Base-by-base conservation (phyloP, 1,284 basidiomycete species). In the Tranzscheliella williamsii region DNA sequence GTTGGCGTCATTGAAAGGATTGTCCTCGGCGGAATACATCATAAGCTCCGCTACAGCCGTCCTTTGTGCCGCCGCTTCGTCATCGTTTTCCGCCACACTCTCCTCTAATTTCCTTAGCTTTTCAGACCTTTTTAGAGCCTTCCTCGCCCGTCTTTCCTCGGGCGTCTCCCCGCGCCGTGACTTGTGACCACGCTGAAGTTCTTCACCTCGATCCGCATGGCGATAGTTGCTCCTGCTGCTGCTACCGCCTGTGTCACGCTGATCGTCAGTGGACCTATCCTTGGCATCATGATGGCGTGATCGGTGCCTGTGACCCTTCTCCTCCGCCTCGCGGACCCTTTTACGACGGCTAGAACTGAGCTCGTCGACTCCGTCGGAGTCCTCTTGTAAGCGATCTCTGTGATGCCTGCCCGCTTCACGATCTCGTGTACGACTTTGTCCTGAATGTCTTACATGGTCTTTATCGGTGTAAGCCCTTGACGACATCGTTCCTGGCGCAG, bases 1-100 rank as follows among this genome's bases (percentile, higher is more conserved):
- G 78, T 96, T 96, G 56, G 90, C 86, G 74, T 98, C 94, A 79
- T 96, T 90, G 82, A 98, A 98, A 0, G 94, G 94, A 75, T 98
- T 98, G 81, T 92, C 89, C 6, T 86, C 87, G 30, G 91, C 90
- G 67, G 90, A 92, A 81, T 97, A 97, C 62, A 76, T 61, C 29
- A 72, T 56, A 29, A 69, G 61, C 30, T 76, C 75, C 4, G 75
- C 75, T 9, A 66, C 70, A 5, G 60, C 58, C 13, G 69, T 63
- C 11, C 73, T 43, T 32, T 66, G 54, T 5, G 56, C 70, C 11
- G 62, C 69, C 3, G 38, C 57, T 17, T 51, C 45, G 16, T 67
- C 58, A 17, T 66, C 63, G 22, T 61, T 42, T 11, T 53, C 56
- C 20, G 47, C 47, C 5, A 45, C 16, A n/a, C 47, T 39, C 16